These are phyloP conservation scores for Colletotrichum endophyticum DNA, from an alignment of 2,329 filamentous ascomycete genomes.

Conservation along the genomic window DNA sequence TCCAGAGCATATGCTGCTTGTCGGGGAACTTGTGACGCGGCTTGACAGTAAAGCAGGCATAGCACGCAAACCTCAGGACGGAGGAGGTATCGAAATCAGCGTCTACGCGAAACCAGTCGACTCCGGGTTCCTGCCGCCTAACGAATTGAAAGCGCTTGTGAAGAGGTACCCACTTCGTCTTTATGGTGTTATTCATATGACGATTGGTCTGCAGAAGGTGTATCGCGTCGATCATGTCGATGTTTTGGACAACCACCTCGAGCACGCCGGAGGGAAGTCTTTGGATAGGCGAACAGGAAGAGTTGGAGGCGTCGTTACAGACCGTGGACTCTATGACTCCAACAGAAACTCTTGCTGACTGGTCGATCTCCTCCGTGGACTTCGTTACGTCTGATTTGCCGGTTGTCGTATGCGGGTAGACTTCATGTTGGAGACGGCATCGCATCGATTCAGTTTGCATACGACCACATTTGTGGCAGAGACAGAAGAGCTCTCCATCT, in stretches of 20 bases:
- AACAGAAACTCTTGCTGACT: background rate
- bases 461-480: background rate
- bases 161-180: background rate
- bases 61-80: background rate
- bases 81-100: background rate
- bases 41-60: background rate
- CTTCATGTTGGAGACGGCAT: background rate
- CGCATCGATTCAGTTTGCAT: background rate
- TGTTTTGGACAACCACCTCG: background rate
- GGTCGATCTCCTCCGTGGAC: background rate
- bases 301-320: background rate
- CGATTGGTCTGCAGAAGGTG: background rate
- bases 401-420: background rate
- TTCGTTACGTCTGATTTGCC: background rate
- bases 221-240: background rate
- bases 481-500: background rate
- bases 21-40: background rate
- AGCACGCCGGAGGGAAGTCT: background rate
- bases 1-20: background rate
- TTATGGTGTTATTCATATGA: background rate
- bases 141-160: background rate
- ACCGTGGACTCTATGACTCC: background rate
- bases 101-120: background rate
- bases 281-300: background rate
- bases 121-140: background rate